Evolutionary conservation across 768 basidiomycete species (phyloP).

Genomic region (Mycena galericulata): DNA sequence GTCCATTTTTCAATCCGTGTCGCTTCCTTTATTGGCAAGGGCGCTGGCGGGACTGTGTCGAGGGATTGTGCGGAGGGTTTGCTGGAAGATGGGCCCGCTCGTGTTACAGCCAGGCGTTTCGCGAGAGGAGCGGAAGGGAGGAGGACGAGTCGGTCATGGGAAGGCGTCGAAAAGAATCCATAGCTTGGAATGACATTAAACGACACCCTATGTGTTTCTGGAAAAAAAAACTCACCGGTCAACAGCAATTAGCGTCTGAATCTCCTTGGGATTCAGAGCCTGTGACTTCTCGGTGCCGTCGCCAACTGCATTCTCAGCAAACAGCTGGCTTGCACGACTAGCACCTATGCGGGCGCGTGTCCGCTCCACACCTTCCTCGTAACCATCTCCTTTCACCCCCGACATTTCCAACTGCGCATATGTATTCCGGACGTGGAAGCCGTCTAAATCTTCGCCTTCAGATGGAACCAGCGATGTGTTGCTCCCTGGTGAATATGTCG

Average conservation of each 20-base stretch:
- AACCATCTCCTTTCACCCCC: conserved; percentile 96
- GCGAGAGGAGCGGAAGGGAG: conserved; percentile 71
- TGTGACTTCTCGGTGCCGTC: conserved; percentile 71
- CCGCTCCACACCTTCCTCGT: conserved; percentile 93
- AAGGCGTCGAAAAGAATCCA: conserved; percentile 87
- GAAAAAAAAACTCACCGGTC: conserved; percentile 76
- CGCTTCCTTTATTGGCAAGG: conserved; percentile 70
- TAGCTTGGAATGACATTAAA: conserved; percentile 67
- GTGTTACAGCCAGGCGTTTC: conserved; percentile 65
- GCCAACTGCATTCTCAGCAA: conserved; percentile 66
- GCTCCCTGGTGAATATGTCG: conserved; percentile 54
- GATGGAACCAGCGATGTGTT: conserved; percentile 75
- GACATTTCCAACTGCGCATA: conserved; percentile 90
- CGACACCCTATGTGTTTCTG: background rate
- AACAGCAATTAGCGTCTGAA: conserved; percentile 77
- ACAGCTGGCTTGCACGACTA: conserved; percentile 69
- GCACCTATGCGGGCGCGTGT: conserved; percentile 79
- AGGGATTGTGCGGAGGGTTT: conserved; percentile 60
- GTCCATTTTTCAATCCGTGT: conserved; percentile 92
- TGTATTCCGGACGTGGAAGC: conserved; percentile 85
- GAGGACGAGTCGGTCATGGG: conserved; percentile 86
- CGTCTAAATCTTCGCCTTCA: conserved; percentile 84
- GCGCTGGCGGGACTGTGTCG: conserved; percentile 60
- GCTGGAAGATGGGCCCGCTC: conserved; percentile 59
- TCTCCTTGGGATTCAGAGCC: conserved; percentile 79